Evolutionary conservation across 257 asterid species (phyloP), one percentile per base, ranked within the genome.

Genomic region (Linaria vulgaris): DNA sequence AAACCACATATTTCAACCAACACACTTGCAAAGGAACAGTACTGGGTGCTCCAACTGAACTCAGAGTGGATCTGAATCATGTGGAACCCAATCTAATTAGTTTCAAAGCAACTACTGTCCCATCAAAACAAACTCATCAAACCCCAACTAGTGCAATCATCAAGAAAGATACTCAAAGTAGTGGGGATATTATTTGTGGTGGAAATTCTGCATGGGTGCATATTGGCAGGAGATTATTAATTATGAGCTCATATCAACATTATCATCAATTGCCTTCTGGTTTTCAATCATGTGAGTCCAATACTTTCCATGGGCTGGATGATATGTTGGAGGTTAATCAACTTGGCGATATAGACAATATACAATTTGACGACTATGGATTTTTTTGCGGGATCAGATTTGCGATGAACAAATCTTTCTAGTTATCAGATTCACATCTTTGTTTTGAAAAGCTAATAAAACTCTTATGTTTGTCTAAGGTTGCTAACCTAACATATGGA

Each of bases 1-100:
- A 76, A 21, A 87, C 69, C 68, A 90, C 88, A 21, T 88, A 90
- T 77, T 72, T 83, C 66, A 80, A 78, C 17, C 74, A 57, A 4
- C 97, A 90, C 27, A 79, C 82, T 6, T 90, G 97, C 83, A 61
- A 50, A n/a, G n/a, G n/a, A 13, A 55, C 59, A 19, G 48, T 2
- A 5, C 57, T 52, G 49, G n/a, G n/a, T n/a, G n/a, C n/a, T n/a
- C 38, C 54, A 16, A 76, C 75, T n/a, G 77, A 66, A 1, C 47
- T 63, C 59, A 41, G 68, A 12, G n/a, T 70, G 27, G 78, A 50
- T 0, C n/a, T 69, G 0, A 74, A 72, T 13, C 78, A 74, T 1
- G 45, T 53, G 27, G 76, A 74, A 6, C 53, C 73, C 57, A 77
- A 64, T 20, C 79, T 81, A 0, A 74, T 83, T 17, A 66, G 79